A percentile compares a stretch with the other conserved stretches of the same genome.
These are phyloP conservation scores for Microstegium vimineum DNA, from an alignment of 176 grass and related monocot genomes.

Conservation along the genomic window DNA sequence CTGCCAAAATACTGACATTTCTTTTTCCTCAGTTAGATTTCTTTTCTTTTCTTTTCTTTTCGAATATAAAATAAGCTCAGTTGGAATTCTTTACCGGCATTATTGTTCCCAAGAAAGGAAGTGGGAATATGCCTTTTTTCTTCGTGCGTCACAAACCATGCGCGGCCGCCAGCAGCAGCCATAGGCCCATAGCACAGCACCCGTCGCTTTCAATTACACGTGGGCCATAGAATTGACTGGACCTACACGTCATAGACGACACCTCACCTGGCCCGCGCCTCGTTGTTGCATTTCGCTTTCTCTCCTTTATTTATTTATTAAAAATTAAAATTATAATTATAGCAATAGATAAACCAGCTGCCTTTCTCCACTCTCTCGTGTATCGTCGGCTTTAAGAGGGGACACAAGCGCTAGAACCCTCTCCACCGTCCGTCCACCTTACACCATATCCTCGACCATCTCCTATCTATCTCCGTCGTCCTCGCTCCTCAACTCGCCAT, in stretches of 20 bases:
- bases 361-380: neutral
- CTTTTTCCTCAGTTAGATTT: too few relatives aligned
- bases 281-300: conserved; percentile 1
- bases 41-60: too few relatives aligned
- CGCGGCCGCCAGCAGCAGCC: too few relatives aligned
- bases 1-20: too few relatives aligned
- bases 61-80: too few relatives aligned
- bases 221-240: neutral
- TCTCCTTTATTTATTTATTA: neutral
- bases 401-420: neutral
- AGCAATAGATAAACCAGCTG: neutral
- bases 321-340: too few relatives aligned
- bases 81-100: too few relatives aligned
- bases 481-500: conserved; percentile 19
- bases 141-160: conserved; percentile 32
- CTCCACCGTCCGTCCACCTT: neutral
- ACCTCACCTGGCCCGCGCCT: neutral
- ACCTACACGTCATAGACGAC: conserved; percentile 1
- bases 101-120: too few relatives aligned
- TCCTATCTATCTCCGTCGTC: neutral
- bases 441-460: neutral
- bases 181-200: too few relatives aligned
- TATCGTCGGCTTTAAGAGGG: neutral
- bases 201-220: neutral
- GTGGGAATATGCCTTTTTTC: neutral